Evolutionary conservation across 805 yeast species (phyloP), one percentile per base, ranked within the genome.

Genomic region (Candida stauntonica): DNA sequence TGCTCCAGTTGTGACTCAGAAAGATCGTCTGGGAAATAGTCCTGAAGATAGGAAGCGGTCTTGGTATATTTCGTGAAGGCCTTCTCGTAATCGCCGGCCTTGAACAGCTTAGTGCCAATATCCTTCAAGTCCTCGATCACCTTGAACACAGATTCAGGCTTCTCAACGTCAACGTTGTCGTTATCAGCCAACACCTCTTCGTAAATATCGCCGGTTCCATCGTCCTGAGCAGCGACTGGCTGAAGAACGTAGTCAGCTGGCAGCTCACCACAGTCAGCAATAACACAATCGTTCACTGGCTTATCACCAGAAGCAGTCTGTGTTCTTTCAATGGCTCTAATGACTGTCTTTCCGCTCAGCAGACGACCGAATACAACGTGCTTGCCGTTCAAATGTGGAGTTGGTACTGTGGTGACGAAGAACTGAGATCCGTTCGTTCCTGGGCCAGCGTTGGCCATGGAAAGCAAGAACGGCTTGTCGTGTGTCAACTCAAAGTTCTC

Each of bases 381-480:
- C 62, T 91, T 91, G 18, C 91, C 94, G 58, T 93, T 91, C 49
- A 93, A 74, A 63, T 91, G 98, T 6, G 98, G 96, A 2, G 97
- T 87, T 29, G 87, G 80, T 3, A 79, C 93, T 3, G 96, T 86
- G 19, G 99, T 91, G 54, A 91, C 79, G 62, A 91, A 91, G 54
- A 87, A 93, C 64, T 91, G 98, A 3, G 96, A 87, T 1, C 98
- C 98, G 58, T 93, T 93, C 34, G 98, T 91, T 61, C 81, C 79
- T 42, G 95, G 88, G 14, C 98, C 98, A 5, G 97, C 86, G 58
- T 91, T 91, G 41, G 99, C 98, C 98, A 91, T 93, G 7, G 95
- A 86, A 51, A 91, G 73, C 50, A 93, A 70, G 62, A 83, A 89
- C 38, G 98, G 98, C 54, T 73, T 73, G 47, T 80, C 87, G 59